Evolutionary conservation across 495 filamentous ascomycete species (phyloP).

Genomic region (Rhypophila decipiens): DNA sequence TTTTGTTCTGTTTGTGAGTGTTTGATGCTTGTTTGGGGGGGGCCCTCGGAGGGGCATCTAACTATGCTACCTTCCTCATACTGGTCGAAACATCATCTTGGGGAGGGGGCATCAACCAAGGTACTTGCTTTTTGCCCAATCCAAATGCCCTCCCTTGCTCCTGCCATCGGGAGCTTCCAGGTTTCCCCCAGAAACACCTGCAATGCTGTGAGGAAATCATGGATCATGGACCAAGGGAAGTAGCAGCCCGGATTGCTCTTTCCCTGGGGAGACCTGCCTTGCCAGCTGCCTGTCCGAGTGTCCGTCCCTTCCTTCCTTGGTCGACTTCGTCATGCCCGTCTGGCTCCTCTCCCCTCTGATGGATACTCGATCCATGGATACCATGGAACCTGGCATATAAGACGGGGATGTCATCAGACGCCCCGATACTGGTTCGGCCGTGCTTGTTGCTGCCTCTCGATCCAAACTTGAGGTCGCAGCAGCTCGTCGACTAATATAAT

Average conservation of each 20-base stretch:
- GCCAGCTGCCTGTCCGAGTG: background rate
- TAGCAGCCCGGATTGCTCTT: slow-evolving; percentile 7
- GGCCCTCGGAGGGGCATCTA: slow-evolving; percentile 14
- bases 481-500: slow-evolving; percentile 5
- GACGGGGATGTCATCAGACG: slow-evolving; percentile 7
- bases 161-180: background rate
- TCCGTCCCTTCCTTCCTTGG: no score
- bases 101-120: slow-evolving; percentile 11
- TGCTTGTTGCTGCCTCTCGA: no score
- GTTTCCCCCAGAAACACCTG: slow-evolving; percentile 11
- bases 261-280: slow-evolving; percentile 12
- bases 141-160: slow-evolving; percentile 12
- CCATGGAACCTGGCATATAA: slow-evolving; percentile 27
- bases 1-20: slow-evolving; percentile 33
- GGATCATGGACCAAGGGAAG: slow-evolving; percentile 13
- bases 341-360: background rate
- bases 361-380: no score
- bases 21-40: slow-evolving; percentile 46
- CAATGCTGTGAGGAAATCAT: background rate
- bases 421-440: no score
- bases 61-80: slow-evolving; percentile 30
- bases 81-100: slow-evolving; percentile 25
- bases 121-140: no score
- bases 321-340: no score
- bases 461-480: no score